Evolutionary conservation across 495 filamentous ascomycete genomes (phyloP).

Genomic region (Xylaria acuta): DNA sequence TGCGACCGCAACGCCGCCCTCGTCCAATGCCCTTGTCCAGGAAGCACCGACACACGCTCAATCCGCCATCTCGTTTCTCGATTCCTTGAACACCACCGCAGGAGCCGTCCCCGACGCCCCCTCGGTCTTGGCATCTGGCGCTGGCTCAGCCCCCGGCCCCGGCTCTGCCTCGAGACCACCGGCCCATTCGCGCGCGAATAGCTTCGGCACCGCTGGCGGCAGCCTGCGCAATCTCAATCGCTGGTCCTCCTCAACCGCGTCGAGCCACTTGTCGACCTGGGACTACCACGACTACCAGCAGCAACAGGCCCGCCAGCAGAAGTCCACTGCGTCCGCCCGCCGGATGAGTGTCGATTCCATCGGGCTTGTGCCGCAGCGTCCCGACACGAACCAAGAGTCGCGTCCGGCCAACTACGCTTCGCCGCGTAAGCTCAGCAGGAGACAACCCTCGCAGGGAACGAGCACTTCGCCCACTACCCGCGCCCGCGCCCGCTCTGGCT

Average conservation of each 20-base stretch:
- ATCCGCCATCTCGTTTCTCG: conserved; percentile 41
- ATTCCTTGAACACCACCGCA: conserved; percentile 32
- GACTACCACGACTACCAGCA: conserved; percentile 26
- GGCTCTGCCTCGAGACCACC: conserved; percentile 35
- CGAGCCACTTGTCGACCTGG: conserved; percentile 66
- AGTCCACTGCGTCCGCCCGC: conserved; percentile 40
- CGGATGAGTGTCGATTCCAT: conserved; percentile 55
- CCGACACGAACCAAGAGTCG: conserved; percentile 22
- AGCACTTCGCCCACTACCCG: conserved; percentile 29
- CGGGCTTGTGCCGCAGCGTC: conserved; percentile 33
- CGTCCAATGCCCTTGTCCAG: conserved; percentile 44
- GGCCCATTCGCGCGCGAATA: conserved; percentile 51
- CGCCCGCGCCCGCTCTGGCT: conserved; percentile 6
- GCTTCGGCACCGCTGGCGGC: conserved; percentile 60
- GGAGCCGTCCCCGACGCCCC: conserved; percentile 35
- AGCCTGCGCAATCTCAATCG: conserved; percentile 77
- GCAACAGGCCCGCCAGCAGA: conserved; percentile 25
- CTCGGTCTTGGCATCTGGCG: conserved; percentile 27
- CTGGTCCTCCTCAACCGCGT: conserved; percentile 80
- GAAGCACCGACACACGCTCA: conserved; percentile 31
- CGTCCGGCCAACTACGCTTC: conserved; percentile 34
- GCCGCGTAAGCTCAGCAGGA: conserved; percentile 33
- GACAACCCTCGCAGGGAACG: conserved; percentile 30
- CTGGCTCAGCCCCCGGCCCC: conserved; percentile 11
- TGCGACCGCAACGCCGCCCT: conserved; percentile 21